Percentiles rank a stretch among this genome's conserved stretches.
Evolutionary conservation across 1,284 basidiomycete genomes (phyloP).

Genomic region (Ustilago nuda): DNA sequence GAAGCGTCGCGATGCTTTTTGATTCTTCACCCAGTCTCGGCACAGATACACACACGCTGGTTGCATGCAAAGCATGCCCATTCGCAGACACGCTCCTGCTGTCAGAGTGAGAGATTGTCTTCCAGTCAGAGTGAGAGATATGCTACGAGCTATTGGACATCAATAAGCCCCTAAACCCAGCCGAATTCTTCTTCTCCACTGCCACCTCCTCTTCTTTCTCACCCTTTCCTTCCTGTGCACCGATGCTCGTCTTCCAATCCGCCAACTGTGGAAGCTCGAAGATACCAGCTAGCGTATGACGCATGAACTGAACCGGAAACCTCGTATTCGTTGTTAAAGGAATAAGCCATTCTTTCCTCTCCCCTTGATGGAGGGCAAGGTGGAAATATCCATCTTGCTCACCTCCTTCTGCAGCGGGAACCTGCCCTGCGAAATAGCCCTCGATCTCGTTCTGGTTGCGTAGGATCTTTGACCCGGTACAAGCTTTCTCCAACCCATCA

Average conservation of each 20-base stretch:
- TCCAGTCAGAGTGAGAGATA: too few species aligned
- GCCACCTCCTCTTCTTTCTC: conserved; percentile 8
- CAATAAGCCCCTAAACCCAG: conserved; percentile 13
- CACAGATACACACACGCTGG: not conserved
- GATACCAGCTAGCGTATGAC: conserved; percentile 46
- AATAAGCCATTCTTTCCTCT: conserved; percentile 33
- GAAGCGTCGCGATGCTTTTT: not conserved
- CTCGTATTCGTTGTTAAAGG: conserved; percentile 9
- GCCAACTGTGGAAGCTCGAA: conserved; percentile 53
- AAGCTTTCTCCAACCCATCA: not conserved
- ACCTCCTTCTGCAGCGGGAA: not conserved
- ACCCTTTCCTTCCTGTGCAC: not conserved
- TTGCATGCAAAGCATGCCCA: not conserved
- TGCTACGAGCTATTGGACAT: not conserved
- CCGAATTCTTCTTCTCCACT: conserved; percentile 9
- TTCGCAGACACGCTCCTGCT: not conserved
- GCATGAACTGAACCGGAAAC: conserved; percentile 43
- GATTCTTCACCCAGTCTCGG: not conserved
- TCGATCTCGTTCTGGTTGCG: not conserved
- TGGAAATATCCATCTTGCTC: conserved; percentile 38
- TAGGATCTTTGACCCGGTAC: not conserved
- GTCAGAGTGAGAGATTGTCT: too few species aligned
- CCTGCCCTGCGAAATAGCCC: conserved; percentile 28
- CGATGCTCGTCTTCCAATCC: conserved; percentile 53
- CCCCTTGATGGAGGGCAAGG: conserved; percentile 9